phyloP scores from a whole-genome alignment of 768 basidiomycete species.

The Lyophyllum semitale region DNA sequence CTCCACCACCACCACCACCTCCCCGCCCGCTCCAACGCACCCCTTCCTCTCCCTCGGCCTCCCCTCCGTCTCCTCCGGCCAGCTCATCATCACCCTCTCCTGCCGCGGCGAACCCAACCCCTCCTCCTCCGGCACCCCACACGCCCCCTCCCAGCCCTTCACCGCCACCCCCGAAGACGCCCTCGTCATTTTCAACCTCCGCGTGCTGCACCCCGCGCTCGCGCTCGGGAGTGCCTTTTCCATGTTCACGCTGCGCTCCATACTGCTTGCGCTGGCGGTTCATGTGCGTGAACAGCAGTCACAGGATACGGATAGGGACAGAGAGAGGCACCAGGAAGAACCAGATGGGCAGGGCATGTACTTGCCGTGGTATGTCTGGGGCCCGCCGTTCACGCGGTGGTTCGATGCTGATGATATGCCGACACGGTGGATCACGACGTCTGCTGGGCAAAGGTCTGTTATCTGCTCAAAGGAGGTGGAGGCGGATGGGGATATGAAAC shows the following conservation, averaged over 20 bases:
- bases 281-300: neutral
- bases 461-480: conserved; percentile 1
- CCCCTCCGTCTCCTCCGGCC: neutral
- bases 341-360: no score
- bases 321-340: no score
- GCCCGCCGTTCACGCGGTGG: conserved; percentile 19
- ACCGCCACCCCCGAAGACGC: conserved; percentile 5
- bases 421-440: conserved; percentile 23
- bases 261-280: conserved; percentile 1
- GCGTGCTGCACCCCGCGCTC: neutral
- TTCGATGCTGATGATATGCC: conserved; percentile 6
- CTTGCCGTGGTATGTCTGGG: conserved; percentile 21
- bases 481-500: neutral
- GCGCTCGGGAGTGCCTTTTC: neutral
- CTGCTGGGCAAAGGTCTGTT: conserved; percentile 23
- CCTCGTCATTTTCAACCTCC: conserved; percentile 10
- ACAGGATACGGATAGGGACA: neutral
- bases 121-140: neutral
- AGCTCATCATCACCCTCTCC: neutral
- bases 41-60: conserved; percentile 8
- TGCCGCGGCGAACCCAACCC: conserved; percentile 20
- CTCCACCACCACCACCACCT: conserved; percentile 9
- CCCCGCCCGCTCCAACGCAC: neutral
- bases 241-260: conserved; percentile 10
- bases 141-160: conserved; percentile 3